Conservation (phyloP, 306 rosid genomes). For the Echinosophora koreensis region DNA sequence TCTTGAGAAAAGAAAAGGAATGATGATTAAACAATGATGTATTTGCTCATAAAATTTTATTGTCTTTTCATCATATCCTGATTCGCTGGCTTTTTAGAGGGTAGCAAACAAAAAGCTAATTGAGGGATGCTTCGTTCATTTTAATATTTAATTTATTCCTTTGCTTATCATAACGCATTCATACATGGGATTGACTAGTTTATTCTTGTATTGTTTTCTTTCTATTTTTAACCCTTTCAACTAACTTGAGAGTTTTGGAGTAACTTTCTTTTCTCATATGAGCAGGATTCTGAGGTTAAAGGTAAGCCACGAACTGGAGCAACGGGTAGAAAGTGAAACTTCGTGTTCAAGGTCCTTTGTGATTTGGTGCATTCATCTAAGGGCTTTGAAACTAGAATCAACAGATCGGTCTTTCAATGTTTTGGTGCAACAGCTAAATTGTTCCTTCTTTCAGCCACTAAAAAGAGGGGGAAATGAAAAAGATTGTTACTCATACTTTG, state of each 20-base stretch:
- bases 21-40: background rate
- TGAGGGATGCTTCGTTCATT: slow-evolving; percentile 2
- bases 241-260: slow-evolving; percentile 16
- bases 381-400: slow-evolving; percentile 20
- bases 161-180: slow-evolving; percentile 1
- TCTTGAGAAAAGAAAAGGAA: background rate
- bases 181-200: background rate
- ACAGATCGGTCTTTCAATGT: background rate
- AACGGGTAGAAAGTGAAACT: slow-evolving; percentile 54
- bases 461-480: slow-evolving; percentile 5
- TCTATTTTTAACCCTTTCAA: background rate
- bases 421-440: slow-evolving; percentile 2
- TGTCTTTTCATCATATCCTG: slow-evolving; percentile 4
- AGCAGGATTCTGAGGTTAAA: slow-evolving; percentile 60
- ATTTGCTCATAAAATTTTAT: background rate
- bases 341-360: background rate
- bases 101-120: background rate
- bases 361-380: slow-evolving; percentile 21
- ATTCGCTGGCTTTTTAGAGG: background rate
- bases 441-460: background rate
- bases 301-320: slow-evolving; percentile 55
- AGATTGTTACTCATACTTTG: slow-evolving; percentile 4
- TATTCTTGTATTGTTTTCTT: background rate
- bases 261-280: slow-evolving; percentile 28
- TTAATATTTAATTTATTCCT: background rate